Evolutionary conservation across 2,329 filamentous ascomycete genomes (phyloP).

Genomic region (Arthrobotrys pseudoclavata): DNA sequence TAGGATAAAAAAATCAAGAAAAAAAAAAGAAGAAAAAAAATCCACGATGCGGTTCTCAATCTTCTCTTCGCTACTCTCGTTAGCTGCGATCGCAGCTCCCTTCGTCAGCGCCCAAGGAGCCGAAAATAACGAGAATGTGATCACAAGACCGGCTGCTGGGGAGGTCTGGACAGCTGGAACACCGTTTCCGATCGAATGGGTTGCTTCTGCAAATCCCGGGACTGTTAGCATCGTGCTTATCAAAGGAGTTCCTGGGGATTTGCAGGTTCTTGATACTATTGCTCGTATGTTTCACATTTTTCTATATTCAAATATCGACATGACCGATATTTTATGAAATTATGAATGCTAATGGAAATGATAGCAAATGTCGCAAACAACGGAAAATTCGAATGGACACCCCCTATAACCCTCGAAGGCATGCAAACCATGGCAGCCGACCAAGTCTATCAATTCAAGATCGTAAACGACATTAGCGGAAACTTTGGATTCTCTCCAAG

Average conservation of each 20-base stretch:
- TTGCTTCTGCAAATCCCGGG: conserved; percentile 42
- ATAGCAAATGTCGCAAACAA: conserved; percentile 47
- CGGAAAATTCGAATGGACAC: conserved; percentile 54
- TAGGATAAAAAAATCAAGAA: neutral
- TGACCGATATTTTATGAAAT: neutral
- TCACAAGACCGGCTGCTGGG: conserved; percentile 36
- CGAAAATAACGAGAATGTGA: conserved; percentile 53
- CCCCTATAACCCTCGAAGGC: conserved; percentile 39
- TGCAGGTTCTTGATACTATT: conserved; percentile 46
- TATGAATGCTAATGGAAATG: neutral
- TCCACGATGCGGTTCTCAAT: conserved; percentile 41
- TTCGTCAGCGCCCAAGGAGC: conserved; percentile 45
- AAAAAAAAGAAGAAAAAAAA: neutral
- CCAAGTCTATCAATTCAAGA: conserved; percentile 49
- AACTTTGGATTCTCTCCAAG: conserved; percentile 54
- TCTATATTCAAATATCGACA: neutral
- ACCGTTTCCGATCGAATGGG: conserved; percentile 48
- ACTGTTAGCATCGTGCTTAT: conserved; percentile 54
- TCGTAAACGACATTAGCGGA: conserved; percentile 47
- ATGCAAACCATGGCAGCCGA: conserved; percentile 56
- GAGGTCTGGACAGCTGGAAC: conserved; percentile 35
- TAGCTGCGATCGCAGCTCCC: conserved; percentile 34
- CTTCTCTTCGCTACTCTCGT: conserved; percentile 33
- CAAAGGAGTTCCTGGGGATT: conserved; percentile 32
- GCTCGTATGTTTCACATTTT: conserved; percentile 43